Evolutionary conservation across 1,284 basidiomycete species (phyloP).

Genomic region (Erythrobasidium hasegawianum): DNA sequence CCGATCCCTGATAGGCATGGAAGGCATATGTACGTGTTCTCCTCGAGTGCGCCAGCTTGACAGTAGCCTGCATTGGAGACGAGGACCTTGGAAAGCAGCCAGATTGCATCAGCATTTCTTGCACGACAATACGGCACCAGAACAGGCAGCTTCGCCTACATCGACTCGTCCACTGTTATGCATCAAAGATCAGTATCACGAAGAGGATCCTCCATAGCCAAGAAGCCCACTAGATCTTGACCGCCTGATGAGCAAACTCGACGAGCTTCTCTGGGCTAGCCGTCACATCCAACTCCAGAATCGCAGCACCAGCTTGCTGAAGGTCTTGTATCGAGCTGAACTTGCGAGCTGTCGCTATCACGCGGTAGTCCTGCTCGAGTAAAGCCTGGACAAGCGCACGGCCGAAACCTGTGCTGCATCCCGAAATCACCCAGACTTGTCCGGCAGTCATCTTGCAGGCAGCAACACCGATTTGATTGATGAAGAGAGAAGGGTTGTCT

Average conservation of each 20-base stretch:
- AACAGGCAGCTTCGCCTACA: slow-evolving; percentile 7
- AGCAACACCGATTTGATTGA: too few species aligned
- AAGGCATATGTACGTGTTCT: not conserved
- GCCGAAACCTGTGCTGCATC: slow-evolving; percentile 29
- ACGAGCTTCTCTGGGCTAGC: slow-evolving; percentile 1
- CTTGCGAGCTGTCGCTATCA: slow-evolving; percentile 30
- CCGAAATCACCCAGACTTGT: slow-evolving; percentile 1
- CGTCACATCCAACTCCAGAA: slow-evolving; percentile 22
- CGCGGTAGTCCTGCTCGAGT: slow-evolving; percentile 9
- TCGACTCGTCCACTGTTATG: slow-evolving; percentile 15
- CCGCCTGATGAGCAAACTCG: slow-evolving; percentile 15
- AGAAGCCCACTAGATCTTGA: slow-evolving; percentile 3
- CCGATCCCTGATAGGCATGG: too few species aligned
- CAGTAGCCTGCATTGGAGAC: slow-evolving; percentile 27
- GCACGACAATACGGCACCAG: not conserved
- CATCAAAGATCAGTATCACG: too few species aligned
- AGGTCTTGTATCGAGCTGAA: slow-evolving; percentile 8
- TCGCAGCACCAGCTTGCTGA: slow-evolving; percentile 3
- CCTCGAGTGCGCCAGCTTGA: slow-evolving; percentile 24
- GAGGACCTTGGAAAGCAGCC: slow-evolving; percentile 17
- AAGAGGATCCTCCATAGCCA: not conserved
- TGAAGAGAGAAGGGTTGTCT: too few species aligned
- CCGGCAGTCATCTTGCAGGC: too few species aligned
- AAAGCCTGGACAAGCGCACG: slow-evolving; percentile 13
- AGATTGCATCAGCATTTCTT: not conserved